A percentile compares a stretch with the other conserved stretches of the same genome.
phyloP scores from a whole-genome alignment of 345 rosid species.

The Camelina sativa region DNA sequence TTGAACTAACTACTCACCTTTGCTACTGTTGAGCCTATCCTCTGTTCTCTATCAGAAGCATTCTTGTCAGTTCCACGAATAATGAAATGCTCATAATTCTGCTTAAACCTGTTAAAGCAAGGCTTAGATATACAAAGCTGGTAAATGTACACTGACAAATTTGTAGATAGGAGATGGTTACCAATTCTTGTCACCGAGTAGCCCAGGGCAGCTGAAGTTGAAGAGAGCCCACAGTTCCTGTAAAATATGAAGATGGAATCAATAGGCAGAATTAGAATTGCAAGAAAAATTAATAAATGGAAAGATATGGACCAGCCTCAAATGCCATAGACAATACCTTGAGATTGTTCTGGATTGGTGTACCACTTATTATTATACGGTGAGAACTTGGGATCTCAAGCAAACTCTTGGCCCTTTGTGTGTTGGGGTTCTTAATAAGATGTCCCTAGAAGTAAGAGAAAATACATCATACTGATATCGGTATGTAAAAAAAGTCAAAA shows the following conservation, averaged over 20 bases:
- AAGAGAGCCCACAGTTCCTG: slow-evolving; percentile 98
- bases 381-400: slow-evolving; percentile 91
- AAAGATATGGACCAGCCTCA: slow-evolving; percentile 9
- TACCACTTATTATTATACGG: slow-evolving; percentile 90
- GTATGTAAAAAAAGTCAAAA: slow-evolving; percentile 16
- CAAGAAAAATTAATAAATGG: slow-evolving; percentile 1
- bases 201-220: slow-evolving; percentile 88
- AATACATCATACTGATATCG: slow-evolving; percentile 5
- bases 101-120: slow-evolving; percentile 73
- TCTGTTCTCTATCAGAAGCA: slow-evolving; percentile 88
- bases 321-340: slow-evolving; percentile 60
- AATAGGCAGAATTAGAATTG: not conserved
- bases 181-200: slow-evolving; percentile 87
- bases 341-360: slow-evolving; percentile 96
- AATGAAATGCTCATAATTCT: slow-evolving; percentile 72
- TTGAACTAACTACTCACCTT: slow-evolving; percentile 60
- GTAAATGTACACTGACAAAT: slow-evolving; percentile 33
- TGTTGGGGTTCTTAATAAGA: slow-evolving; percentile 94
- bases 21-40: slow-evolving; percentile 86
- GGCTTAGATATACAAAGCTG: slow-evolving; percentile 32
- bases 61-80: slow-evolving; percentile 90
- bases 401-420: slow-evolving; percentile 98
- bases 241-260: slow-evolving; percentile 34
- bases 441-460: slow-evolving; percentile 68
- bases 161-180: slow-evolving; percentile 43